Conservation (phyloP, 2,329 filamentous ascomycete species). For the Arachnopeziza araneosa region DNA sequence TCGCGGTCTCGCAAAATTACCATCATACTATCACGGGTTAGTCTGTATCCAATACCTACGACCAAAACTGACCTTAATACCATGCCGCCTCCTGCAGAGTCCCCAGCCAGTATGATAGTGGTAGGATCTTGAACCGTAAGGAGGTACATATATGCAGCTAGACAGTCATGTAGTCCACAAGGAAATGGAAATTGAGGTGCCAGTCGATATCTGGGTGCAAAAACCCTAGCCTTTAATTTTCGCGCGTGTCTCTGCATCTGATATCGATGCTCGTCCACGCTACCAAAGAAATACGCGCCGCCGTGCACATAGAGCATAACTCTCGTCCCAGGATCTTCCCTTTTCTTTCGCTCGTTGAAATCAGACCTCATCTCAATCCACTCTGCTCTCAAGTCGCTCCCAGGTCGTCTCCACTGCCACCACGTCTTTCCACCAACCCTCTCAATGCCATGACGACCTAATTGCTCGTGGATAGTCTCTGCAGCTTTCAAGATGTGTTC, state of each 20-base stretch:
- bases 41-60: background rate
- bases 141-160: constrained; percentile 82
- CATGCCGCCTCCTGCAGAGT: constrained; percentile 93
- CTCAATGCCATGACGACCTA: constrained; percentile 70
- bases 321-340: constrained; percentile 55
- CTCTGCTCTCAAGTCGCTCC: constrained; percentile 67
- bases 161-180: constrained; percentile 82
- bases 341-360: constrained; percentile 64
- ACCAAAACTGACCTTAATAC: constrained; percentile 49
- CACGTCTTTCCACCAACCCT: constrained; percentile 75
- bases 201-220: constrained; percentile 82
- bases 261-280: constrained; percentile 94
- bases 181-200: constrained; percentile 95
- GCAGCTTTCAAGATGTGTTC: constrained; percentile 63
- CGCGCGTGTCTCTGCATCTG: constrained; percentile 94
- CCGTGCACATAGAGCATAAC: constrained; percentile 94
- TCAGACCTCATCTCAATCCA: constrained; percentile 96
- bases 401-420: constrained; percentile 81
- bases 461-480: constrained; percentile 59
- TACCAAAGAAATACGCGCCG: constrained; percentile 92
- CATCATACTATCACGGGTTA: constrained; percentile 48
- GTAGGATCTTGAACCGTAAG: constrained; percentile 69
- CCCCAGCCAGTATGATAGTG: constrained; percentile 82
- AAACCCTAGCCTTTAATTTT: constrained; percentile 83
- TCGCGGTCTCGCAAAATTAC: constrained; percentile 77